These are phyloP conservation scores for Linnemannia exigua DNA, from an alignment of 192 early-diverging fungal species.

Conservation along the genomic window DNA sequence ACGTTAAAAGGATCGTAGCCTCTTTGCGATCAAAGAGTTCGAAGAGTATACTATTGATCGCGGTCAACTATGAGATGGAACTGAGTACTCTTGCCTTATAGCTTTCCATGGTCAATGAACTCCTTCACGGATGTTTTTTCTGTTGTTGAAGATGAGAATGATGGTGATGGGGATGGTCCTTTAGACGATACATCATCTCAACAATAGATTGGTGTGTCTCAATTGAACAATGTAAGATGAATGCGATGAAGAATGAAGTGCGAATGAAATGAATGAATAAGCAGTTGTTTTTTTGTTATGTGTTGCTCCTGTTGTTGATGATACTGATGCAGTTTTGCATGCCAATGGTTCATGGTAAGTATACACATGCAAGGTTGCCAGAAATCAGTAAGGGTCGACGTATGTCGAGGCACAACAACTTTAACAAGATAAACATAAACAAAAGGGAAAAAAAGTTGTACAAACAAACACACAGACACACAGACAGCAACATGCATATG, in stretches of 20 bases:
- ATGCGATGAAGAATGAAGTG: constrained; percentile 5
- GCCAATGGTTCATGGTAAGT: not conserved
- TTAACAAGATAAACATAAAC: constrained; percentile 11
- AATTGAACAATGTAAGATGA: not conserved
- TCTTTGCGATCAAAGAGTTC: too few relatives aligned
- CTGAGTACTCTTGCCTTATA: not conserved
- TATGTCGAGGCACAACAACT: not conserved
- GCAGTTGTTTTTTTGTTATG: not conserved
- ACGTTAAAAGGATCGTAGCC: not conserved
- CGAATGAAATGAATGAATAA: constrained; percentile 14
- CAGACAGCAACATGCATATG: constrained; percentile 9
- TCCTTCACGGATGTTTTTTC: not conserved
- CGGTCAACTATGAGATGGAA: not conserved
- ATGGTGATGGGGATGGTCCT: not conserved
- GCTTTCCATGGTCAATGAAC: not conserved
- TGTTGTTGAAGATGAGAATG: not conserved
- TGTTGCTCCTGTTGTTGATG: not conserved
- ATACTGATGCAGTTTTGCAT: not conserved
- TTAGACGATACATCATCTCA: not conserved
- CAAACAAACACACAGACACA: too few relatives aligned
- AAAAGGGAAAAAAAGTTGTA: not conserved
- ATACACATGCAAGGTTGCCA: not conserved
- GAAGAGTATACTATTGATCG: not conserved
- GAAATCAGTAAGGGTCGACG: not conserved
- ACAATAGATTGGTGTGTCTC: not conserved